Evolutionary conservation across 1,284 basidiomycete species (phyloP), one percentile per base, ranked within the genome.

Genomic region (Cystobasidium slooffiae): DNA sequence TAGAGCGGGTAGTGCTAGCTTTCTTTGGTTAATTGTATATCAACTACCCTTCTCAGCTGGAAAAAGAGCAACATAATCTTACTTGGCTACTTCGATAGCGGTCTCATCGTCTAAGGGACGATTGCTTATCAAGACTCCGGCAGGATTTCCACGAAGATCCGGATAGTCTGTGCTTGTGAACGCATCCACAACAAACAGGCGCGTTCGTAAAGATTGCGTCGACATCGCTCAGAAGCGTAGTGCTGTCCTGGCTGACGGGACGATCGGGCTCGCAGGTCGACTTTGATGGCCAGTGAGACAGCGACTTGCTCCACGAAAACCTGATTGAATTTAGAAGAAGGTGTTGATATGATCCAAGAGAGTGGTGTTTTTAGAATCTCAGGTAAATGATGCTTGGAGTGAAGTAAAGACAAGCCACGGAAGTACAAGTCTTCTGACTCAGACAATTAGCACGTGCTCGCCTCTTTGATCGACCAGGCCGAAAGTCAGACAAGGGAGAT

Each of bases 101-200:
- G 31, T 22, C 20, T 53, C 66, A 43, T 68, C 66, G 12, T 22
- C 14, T 10, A 68, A 31, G 16, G 51, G 66, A 22, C 24, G 49
- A 31, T 31, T 44, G 37, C 51, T 55, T 18, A 68, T 68, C 6
- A 68, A 52, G 7, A 68, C 51, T n/a, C 66, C 66, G 51, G 66
- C 66, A 12, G 66, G 66, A 56, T 68, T 68, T 16, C 66, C 66
- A 6, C 39, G 24, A n/a, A 68, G 53, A 41, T 53, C 43, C 18
- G 49, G 49, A 56, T 68, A 39, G 12, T 68, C 43, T 18, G 7
- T 39, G 53, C 49, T 55, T 18, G 66, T 68, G 24, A 68, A 68
- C 12, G 66, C 66, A 55, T 68, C 66, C 16, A 68, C 66, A 6
- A 68, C 51, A n/a, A 56, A 68, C 7, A 68, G 66, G 9, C 51